phyloP scores from a whole-genome alignment of 805 yeast species.

The Metschnikowia baotianmanensis region DNA sequence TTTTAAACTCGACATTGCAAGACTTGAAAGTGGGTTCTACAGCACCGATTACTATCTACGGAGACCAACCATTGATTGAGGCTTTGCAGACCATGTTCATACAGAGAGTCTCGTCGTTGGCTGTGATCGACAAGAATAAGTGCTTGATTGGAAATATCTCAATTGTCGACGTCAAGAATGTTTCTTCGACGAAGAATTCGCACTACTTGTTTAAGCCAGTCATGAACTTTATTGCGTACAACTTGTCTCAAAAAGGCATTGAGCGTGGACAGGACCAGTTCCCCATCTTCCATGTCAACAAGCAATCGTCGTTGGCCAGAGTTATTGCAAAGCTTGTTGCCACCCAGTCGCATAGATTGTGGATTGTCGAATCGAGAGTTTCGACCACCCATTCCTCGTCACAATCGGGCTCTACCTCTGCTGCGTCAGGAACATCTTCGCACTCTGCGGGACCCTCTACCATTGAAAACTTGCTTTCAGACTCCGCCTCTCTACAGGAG shows the following conservation, averaged over 20 bases:
- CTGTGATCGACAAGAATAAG: conserved; percentile 80
- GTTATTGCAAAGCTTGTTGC: conserved; percentile 95
- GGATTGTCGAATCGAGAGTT: conserved; percentile 60
- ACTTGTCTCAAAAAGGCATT: conserved; percentile 82
- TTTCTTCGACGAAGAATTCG: conserved; percentile 83
- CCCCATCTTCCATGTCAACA: conserved; percentile 92
- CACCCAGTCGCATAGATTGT: conserved; percentile 85
- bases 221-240: conserved; percentile 82
- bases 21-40: conserved; percentile 74
- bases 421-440: conserved; percentile 15
- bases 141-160: conserved; percentile 88
- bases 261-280: conserved; percentile 94
- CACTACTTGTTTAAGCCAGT: conserved; percentile 79
- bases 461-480: conserved; percentile 15
- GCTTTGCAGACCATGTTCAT: conserved; percentile 84
- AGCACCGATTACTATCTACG: conserved; percentile 73
- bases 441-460: conserved; percentile 16
- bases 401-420: conserved; percentile 9
- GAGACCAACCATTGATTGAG: conserved; percentile 83
- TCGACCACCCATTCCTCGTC: conserved; percentile 18
- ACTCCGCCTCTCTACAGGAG: conserved; percentile 13
- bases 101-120: conserved; percentile 83
- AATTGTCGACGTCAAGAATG: conserved; percentile 88
- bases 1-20: conserved; percentile 64
- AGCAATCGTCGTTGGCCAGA: conserved; percentile 75